These are phyloP conservation scores for Botryobasidium botryosum DNA, from an alignment of 768 basidiomycete genomes.

Conservation along the genomic window DNA sequence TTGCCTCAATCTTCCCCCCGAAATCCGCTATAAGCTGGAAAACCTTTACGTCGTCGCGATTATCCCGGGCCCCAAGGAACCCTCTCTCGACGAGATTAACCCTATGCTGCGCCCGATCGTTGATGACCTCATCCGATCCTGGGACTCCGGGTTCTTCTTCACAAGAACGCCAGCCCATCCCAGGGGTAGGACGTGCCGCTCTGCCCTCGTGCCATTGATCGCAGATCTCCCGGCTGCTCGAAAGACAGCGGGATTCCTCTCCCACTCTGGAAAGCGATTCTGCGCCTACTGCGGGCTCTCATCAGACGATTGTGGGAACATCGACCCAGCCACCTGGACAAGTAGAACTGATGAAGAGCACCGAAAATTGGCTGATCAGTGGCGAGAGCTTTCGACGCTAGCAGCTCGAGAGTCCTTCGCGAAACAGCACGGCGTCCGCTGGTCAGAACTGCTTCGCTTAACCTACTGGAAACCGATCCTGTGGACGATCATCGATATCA, in stretches of 20 bases:
- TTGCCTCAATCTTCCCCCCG: conserved; percentile 9
- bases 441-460: not conserved
- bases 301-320: no score
- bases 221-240: no score
- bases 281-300: no score
- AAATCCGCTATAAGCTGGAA: conserved; percentile 4
- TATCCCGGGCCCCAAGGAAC: conserved; percentile 7
- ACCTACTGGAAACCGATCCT: not conserved
- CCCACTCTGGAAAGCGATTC: no score
- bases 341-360: not conserved
- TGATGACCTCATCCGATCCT: not conserved
- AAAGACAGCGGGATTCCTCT: no score
- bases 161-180: no score
- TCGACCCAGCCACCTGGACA: not conserved
- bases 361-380: not conserved
- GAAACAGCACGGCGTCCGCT: not conserved
- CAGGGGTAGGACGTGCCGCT: no score
- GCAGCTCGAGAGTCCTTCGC: not conserved
- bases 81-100: conserved; percentile 1
- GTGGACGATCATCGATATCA: not conserved
- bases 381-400: not conserved
- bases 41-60: conserved; percentile 6
- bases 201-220: no score
- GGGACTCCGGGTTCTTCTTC: not conserved
- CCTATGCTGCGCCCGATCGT: not conserved